Conservation (phyloP, 148 eudicot genomes). For the Camellia granthamiana region DNA sequence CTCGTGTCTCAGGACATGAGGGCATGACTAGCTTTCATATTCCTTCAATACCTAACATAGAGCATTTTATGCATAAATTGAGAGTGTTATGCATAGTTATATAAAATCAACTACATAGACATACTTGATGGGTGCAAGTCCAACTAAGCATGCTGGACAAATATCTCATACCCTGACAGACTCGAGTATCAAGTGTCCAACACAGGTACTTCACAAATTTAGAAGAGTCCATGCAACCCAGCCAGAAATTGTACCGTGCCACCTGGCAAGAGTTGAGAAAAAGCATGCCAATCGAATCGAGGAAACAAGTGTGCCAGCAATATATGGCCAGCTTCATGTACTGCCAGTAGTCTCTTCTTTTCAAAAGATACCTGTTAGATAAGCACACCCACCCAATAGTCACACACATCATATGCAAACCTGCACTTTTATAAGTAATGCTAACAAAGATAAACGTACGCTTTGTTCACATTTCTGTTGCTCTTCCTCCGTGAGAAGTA, state of each 20-base stretch:
- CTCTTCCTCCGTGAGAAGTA: constrained; percentile 94
- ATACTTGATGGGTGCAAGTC: no score
- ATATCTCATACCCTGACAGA: no score
- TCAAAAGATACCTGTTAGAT: constrained; percentile 60
- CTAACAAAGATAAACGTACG: constrained; percentile 36
- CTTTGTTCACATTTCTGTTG: constrained; percentile 83
- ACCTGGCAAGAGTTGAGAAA: constrained; percentile 94
- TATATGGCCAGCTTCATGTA: constrained; percentile 96
- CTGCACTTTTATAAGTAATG: neutral
- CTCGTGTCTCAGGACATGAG: no score
- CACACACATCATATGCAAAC: neutral
- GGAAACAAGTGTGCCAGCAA: constrained; percentile 91
- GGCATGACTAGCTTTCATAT: no score
- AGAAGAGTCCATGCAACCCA: no score
- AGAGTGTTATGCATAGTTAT: no score
- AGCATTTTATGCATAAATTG: no score
- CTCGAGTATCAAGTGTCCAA: no score
- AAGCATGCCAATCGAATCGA: constrained; percentile 96
- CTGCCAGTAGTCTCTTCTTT: constrained; percentile 81
- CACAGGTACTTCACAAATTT: no score
- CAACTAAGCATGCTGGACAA: no score
- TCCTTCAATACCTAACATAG: no score
- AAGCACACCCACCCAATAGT: constrained; percentile 6
- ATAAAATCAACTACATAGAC: no score
- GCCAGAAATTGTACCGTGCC: constrained; percentile 57